These are phyloP conservation scores for Phenoliferia sp. DNA, from an alignment of 1,284 basidiomycete species.

Conservation along the genomic window DNA sequence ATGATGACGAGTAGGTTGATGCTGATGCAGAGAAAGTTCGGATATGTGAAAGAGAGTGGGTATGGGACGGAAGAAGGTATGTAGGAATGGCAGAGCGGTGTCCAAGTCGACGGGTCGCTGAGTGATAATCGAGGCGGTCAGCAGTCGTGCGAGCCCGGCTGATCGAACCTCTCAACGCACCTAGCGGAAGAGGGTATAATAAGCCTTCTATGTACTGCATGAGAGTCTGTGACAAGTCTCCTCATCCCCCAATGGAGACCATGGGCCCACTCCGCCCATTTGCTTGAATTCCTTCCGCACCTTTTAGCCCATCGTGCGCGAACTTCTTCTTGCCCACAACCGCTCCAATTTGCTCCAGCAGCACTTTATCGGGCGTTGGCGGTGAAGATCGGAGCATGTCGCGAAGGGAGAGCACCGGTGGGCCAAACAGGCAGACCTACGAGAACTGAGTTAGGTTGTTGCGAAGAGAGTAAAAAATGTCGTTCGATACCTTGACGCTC, in stretches of 20 bases:
- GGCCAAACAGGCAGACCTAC: slow-evolving; percentile 80
- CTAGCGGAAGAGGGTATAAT: neutral
- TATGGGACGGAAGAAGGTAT: neutral
- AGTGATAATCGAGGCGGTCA: neutral
- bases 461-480: neutral
- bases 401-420: slow-evolving; percentile 73
- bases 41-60: neutral
- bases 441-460: neutral
- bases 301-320: slow-evolving; percentile 76
- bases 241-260: slow-evolving; percentile 71
- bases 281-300: slow-evolving; percentile 56
- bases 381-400: slow-evolving; percentile 60
- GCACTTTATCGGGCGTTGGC: slow-evolving; percentile 52
- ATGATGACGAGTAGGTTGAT: neutral
- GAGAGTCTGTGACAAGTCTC: neutral
- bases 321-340: slow-evolving; percentile 72
- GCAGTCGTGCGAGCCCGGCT: neutral
- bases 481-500: slow-evolving; percentile 67
- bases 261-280: slow-evolving; percentile 68
- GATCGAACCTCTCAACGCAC: neutral
- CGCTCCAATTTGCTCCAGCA: slow-evolving; percentile 58
- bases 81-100: neutral
- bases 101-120: neutral
- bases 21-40: neutral
- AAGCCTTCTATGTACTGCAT: too few relatives aligned